Conservation (phyloP, 2,329 filamentous ascomycete species). For the Aureobasidium leucospermi region DNA sequence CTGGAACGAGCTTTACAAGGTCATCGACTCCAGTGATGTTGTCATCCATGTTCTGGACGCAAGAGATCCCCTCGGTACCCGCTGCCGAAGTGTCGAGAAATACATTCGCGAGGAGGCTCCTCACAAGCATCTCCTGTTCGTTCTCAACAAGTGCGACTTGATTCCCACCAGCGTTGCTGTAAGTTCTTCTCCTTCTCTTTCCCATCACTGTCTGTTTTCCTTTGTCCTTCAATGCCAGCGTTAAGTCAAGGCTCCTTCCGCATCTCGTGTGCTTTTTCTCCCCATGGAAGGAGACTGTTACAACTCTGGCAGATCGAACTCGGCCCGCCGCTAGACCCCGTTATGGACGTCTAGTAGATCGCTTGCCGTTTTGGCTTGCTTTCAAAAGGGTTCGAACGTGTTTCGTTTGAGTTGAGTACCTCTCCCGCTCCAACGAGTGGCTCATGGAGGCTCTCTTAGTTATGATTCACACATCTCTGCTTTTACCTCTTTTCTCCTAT, state of each 20-base stretch:
- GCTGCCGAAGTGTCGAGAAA: conserved; percentile 85
- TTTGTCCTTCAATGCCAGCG: conserved; percentile 50
- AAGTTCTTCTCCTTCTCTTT: conserved; percentile 49
- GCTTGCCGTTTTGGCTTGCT: conserved; percentile 80
- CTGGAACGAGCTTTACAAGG: conserved; percentile 90
- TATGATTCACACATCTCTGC: conserved; percentile 76
- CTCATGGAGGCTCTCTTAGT: conserved; percentile 92
- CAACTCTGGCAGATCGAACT: conserved; percentile 93
- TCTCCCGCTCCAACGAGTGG: conserved; percentile 54
- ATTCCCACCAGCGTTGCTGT: conserved; percentile 90
- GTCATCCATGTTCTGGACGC: conserved; percentile 92
- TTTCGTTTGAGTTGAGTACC: conserved; percentile 97
- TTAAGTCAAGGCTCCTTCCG: conserved; percentile 85
- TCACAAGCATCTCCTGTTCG: conserved; percentile 89
- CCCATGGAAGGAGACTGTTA: conserved; percentile 90
- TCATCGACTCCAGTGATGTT: conserved; percentile 92
- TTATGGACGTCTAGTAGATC: conserved; percentile 59
- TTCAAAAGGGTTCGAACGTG: conserved; percentile 69
- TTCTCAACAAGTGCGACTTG: conserved; percentile 86
- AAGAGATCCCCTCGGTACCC: conserved; percentile 79
- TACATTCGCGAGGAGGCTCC: conserved; percentile 89
- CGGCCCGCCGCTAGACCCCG: conserved; percentile 59
- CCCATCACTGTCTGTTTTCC: conserved; percentile 17
- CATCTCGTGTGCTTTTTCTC: conserved; percentile 42
- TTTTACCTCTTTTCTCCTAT: conserved; percentile 12